Base-by-base conservation (phyloP, 805 yeast genomes). In the Candida nanaspora region DNA sequence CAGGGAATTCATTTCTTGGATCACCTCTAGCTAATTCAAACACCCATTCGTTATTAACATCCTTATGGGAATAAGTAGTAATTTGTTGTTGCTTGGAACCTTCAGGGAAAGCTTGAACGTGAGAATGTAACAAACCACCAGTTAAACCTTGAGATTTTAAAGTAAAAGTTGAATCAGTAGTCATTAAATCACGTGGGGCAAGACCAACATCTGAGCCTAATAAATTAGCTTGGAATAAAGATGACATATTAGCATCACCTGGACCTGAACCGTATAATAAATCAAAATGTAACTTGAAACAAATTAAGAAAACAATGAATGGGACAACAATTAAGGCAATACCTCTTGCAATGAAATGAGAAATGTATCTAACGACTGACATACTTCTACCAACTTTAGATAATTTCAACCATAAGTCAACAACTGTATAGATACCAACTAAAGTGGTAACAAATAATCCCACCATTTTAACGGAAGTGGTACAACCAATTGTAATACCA, bases 71-170 rank as follows among this genome's bases (percentile, higher is more conserved):
- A 60, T 93, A 93, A 6, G 93, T 86, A 22, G 98, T 93, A 38
- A 93, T 72, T 63, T 93, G 99, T 61, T 89, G 97, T 64, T 93
- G 98, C 46, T 75, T 73, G 2, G 96, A 86, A 3, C 98, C 98
- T 48, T 79, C 87, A 14, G 98, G 98, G 58, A 81, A 93, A 11
- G 72, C 61, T 57, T 85, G 95, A 15, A 71, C 68, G 57, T 93
- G 98, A 0, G 98, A 91, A 59, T 93, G 98, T 46, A 93, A 65
- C 47, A 86, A 70, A 40, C 83, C 79, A 14, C 86, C 82, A 38
- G 84, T 76, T 37, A 82, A 65, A 3, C 87, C 88, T 50, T 81
- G 86, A 21, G 81, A 78, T 54, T 85, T 71, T 38, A 85, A 48
- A 1, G 91, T 80, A 13, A 82, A 69, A 35, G 63, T 56, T 2